Percentiles rank a stretch among this genome's conserved stretches.
Evolutionary conservation across 495 filamentous ascomycete genomes (phyloP).

Genomic region (Penicillium egyptiacum): DNA sequence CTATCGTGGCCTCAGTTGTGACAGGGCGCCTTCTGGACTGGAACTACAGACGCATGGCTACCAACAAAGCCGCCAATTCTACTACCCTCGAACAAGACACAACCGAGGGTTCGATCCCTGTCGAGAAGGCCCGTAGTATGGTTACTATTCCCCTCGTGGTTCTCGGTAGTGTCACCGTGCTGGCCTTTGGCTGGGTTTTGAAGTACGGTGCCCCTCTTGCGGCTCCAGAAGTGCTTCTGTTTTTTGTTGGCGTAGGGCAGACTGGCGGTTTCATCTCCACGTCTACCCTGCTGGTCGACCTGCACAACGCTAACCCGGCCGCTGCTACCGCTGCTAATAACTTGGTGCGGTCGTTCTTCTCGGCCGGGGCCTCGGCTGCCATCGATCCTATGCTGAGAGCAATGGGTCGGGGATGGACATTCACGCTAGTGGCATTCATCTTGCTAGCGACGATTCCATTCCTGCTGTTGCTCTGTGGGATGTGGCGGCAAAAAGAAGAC

Average conservation of each 20-base stretch:
- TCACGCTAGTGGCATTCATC: constrained; percentile 37
- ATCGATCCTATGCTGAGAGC: constrained; percentile 59
- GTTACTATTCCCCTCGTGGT: constrained; percentile 20
- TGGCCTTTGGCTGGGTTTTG: constrained; percentile 24
- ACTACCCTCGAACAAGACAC: not conserved
- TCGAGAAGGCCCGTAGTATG: constrained; percentile 21
- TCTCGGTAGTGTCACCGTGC: constrained; percentile 14
- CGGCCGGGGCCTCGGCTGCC: constrained; percentile 56
- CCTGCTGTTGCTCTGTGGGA: constrained; percentile 17
- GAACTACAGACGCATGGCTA: constrained; percentile 42
- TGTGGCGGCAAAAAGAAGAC: constrained; percentile 8
- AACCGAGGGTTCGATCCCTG: constrained; percentile 10
- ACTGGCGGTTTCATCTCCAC: constrained; percentile 50
- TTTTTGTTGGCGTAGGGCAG: constrained; percentile 51
- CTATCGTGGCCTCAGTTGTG: constrained; percentile 25
- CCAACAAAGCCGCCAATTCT: not conserved
- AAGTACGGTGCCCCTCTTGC: constrained; percentile 43
- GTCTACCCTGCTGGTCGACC: constrained; percentile 54
- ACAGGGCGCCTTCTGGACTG: constrained; percentile 41
- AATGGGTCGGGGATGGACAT: constrained; percentile 54
- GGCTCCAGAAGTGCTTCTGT: constrained; percentile 53
- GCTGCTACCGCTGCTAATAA: constrained; percentile 68
- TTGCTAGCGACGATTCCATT: constrained; percentile 22
- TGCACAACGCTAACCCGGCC: constrained; percentile 54
- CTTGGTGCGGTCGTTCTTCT: constrained; percentile 59